Conservation (phyloP, 345 rosid species). For the Heritiera fomes region DNA sequence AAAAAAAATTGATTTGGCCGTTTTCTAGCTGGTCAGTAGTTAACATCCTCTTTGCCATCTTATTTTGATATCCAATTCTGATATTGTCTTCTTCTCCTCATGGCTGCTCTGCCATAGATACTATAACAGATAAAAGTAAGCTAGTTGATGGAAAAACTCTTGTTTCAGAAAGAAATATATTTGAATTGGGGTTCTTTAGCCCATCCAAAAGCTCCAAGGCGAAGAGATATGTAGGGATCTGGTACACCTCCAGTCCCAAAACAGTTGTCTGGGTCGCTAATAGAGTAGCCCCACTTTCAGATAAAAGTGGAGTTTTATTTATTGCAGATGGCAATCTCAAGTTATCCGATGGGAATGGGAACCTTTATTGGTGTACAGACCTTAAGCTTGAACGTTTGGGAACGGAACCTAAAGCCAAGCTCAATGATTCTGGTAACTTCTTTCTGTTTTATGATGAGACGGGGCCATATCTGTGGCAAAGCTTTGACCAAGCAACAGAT, state of each 20-base stretch:
- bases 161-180: slow-evolving; percentile 29
- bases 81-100: background rate
- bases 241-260: slow-evolving; percentile 28
- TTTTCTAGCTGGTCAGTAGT: too few species aligned
- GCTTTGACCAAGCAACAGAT: slow-evolving; percentile 21
- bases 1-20: too few species aligned
- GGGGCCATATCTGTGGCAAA: background rate
- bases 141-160: slow-evolving; percentile 22
- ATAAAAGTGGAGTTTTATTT: background rate
- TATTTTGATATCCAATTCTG: background rate
- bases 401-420: background rate
- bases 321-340: slow-evolving; percentile 26
- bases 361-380: background rate
- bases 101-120: background rate
- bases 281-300: background rate
- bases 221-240: slow-evolving; percentile 37
- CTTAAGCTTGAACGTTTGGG: background rate
- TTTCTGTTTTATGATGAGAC: background rate
- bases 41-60: background rate
- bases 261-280: slow-evolving; percentile 44
- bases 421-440: slow-evolving; percentile 15
- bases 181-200: slow-evolving; percentile 45
- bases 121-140: background rate
- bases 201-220: slow-evolving; percentile 11
- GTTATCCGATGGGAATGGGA: slow-evolving; percentile 4